Evolutionary conservation across 2,329 filamentous ascomycete species (phyloP).

Genomic region (Aspergillus flavus): DNA sequence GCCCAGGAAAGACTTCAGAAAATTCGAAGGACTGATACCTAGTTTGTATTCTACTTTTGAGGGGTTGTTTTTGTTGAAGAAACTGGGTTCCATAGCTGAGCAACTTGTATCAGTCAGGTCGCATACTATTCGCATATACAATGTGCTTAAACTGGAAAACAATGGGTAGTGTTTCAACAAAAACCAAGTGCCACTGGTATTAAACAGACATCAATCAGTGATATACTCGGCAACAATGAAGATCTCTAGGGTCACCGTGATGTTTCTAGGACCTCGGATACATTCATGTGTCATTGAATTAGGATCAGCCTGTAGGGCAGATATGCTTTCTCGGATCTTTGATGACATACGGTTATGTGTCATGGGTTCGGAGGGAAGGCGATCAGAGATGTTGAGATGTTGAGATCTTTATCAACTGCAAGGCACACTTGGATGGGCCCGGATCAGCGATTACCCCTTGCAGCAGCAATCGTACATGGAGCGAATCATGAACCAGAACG

Average conservation of each 20-base stretch:
- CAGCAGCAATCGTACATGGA: background rate
- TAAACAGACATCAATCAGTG: background rate
- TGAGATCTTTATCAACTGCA: background rate
- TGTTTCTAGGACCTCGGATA: background rate
- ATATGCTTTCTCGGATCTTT: background rate
- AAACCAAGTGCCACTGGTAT: background rate
- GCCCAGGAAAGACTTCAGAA: background rate
- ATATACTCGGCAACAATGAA: background rate
- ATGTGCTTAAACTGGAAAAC: background rate
- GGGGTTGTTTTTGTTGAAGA: background rate
- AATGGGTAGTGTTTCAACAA: background rate
- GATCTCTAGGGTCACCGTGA: background rate
- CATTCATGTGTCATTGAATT: background rate
- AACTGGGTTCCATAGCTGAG: background rate
- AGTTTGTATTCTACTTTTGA: background rate
- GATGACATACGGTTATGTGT: background rate
- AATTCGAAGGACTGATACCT: background rate
- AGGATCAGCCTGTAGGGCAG: background rate
- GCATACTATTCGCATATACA: background rate
- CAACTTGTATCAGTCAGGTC: background rate
- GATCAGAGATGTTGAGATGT: background rate
- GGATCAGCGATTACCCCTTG: slow-evolving; percentile 1
- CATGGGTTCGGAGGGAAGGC: background rate
- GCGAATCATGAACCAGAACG: background rate
- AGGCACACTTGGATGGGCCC: background rate